Evolutionary conservation across 2,329 filamentous ascomycete genomes (phyloP).

Genomic region (Sporothrix pseudoabietina): DNA sequence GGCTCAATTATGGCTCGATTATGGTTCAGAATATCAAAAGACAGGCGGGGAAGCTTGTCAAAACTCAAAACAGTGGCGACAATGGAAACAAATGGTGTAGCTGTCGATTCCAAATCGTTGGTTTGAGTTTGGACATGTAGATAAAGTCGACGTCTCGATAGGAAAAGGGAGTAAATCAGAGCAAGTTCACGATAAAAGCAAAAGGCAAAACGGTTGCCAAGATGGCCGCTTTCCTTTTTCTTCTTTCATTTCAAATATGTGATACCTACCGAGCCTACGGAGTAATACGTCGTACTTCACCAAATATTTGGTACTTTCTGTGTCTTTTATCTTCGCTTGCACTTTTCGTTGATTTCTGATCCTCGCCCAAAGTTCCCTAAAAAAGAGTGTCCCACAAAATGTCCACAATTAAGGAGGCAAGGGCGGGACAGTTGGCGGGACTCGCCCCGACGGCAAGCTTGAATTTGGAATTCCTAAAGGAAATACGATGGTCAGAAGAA

Average conservation of each 20-base stretch:
- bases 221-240: background rate
- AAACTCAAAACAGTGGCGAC: background rate
- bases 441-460: background rate
- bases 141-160: background rate
- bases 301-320: background rate
- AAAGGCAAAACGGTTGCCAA: background rate
- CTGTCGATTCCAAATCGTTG: background rate
- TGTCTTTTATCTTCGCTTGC: background rate
- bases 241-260: background rate
- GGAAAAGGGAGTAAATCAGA: background rate
- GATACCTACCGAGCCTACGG: background rate
- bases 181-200: too few relatives aligned
- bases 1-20: background rate
- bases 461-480: conserved; percentile 7
- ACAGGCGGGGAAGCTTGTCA: background rate
- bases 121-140: background rate
- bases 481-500: background rate
- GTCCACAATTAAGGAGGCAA: background rate
- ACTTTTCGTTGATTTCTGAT: background rate
- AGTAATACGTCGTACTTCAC: too few relatives aligned
- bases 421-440: background rate
- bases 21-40: background rate
- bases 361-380: conserved; percentile 1
- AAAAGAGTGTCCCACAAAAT: background rate
- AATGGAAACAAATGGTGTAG: background rate